phyloP scores from a whole-genome alignment of 805 yeast species.

The Pichia rugopelliculosa region DNA sequence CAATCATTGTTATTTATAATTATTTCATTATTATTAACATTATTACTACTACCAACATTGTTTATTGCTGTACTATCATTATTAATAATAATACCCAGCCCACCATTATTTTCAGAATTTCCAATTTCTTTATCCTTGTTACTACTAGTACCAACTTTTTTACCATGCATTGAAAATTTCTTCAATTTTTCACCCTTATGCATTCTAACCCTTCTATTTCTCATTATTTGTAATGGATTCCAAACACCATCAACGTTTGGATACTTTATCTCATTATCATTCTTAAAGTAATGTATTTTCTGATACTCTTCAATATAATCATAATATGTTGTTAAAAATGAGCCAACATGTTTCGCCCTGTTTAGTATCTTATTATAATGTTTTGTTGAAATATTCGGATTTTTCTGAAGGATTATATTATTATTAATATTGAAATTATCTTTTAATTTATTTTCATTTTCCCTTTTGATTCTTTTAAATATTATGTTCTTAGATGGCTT shows the following conservation, averaged over 20 bases:
- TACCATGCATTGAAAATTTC: conserved; percentile 14
- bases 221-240: conserved; percentile 76
- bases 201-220: conserved; percentile 58
- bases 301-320: conserved; percentile 37
- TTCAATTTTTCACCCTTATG: conserved; percentile 43
- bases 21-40: not conserved
- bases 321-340: conserved; percentile 42
- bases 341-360: conserved; percentile 8
- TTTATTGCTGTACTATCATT: conserved; percentile 1
- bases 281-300: conserved; percentile 22
- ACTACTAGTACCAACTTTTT: conserved; percentile 19
- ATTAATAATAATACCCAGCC: conserved; percentile 28
- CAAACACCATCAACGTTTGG: conserved; percentile 59
- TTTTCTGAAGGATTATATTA: not conserved
- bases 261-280: conserved; percentile 21
- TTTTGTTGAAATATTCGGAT: conserved; percentile 18
- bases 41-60: not conserved
- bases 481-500: not conserved
- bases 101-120: conserved; percentile 14
- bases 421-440: too few species aligned
- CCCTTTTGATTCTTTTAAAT: not conserved
- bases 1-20: conserved; percentile 4
- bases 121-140: too few species aligned
- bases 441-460: not conserved
- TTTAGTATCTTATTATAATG: conserved; percentile 12